Evolutionary conservation across 192 early-diverging fungal genomes (phyloP), one percentile per base, ranked within the genome.

Genomic region (Backusella tarrabulga): DNA sequence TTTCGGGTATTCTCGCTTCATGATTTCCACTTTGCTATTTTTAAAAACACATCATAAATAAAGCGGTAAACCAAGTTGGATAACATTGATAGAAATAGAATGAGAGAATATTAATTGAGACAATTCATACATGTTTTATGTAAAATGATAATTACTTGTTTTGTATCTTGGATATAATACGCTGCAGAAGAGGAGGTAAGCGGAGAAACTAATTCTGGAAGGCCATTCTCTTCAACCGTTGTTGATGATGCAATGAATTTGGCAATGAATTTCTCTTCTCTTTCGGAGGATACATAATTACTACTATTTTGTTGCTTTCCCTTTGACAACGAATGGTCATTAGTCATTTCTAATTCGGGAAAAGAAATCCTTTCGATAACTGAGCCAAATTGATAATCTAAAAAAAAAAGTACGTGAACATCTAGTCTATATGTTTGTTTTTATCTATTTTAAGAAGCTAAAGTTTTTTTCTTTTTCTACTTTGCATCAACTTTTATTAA

Each of bases 201-300:
- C 26, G 56, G 56, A 23, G 56, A 63, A 63, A 63, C 12, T 29
- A 63, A 63, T 4, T 63, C 56, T 29, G 56, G 56, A 63, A 63
- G 21, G 12, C 23, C 56, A 63, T 63, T 63, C 4, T 63, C 56
- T 63, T 63, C 26, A 63, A 12, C n/a, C 23, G 26, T 29, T 63
- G 56, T 26, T 63, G 56, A 68, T 11, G 79, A 76, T 54, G 84
- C 80, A 38, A 87, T 67, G 76, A 87, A 87, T 52, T 85, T 77
- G 32, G 81, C 79, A 26, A 87, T 83, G 46, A 76, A 77, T 36
- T 71, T 78, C 50, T 86, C 81, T 52, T 86, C 85, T 35, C 63
- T 75, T 32, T 79, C 78, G 21, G 63, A 26, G 21, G 74, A 75
- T 32, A 73, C 35, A 3, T 34, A 7, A 29, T 42, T 67, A 36